Evolutionary conservation across 352 stramenopile genomes (phyloP), one percentile per base, ranked within the genome.

Genomic region (Phytophthora fragariaefolia): DNA sequence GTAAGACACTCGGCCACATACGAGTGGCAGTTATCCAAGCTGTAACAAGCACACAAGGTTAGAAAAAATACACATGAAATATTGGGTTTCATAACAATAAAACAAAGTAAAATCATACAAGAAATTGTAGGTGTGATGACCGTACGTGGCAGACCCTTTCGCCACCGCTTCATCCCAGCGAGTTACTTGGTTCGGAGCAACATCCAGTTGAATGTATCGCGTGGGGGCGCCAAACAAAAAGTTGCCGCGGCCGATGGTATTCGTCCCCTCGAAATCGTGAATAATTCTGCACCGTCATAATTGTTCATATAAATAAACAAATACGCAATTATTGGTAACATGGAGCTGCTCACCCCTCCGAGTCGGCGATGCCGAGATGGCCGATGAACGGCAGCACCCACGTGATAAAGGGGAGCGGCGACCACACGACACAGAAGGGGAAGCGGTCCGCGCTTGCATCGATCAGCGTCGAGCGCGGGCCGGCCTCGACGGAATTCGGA

Each of bases 11-110:
- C 74, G 17, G 90, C 92, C 6, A 98, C 95, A 64, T 98, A 96
- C 38, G 91, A 98, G 79, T 99, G 96, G 71, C 96, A 99, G 77
- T 98, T 98, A 73, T 98, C 94, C 63, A 93, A 97, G 68, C 77
- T 87, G 8, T 30, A 40, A 38, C 15, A 23, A 50, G 42, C 3
- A 22, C n/a, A 28, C 20, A 48, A 63, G 13, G 17, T n/a, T 23
- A 17, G 20, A 49, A 5, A 26, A 24, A 2, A 49, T 32, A 9
- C 24, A n/a, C 13, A 32, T 0, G 7, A 18, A 27, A 49, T 17
- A 23, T 24, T 4, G 1, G 24, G 15, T 42, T 36, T 56, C 22
- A 42, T n/a, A 43, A 40, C 2, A 30, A 36, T 24, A 42, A n/a
- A 10, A 24, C 36, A 18, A 52, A 18, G 10, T 8, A 50, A 50